Percentiles rank a stretch among this genome's conserved stretches.
Evolutionary conservation across 139 green algal species (phyloP).

Genomic region (Marvania coccoides): DNA sequence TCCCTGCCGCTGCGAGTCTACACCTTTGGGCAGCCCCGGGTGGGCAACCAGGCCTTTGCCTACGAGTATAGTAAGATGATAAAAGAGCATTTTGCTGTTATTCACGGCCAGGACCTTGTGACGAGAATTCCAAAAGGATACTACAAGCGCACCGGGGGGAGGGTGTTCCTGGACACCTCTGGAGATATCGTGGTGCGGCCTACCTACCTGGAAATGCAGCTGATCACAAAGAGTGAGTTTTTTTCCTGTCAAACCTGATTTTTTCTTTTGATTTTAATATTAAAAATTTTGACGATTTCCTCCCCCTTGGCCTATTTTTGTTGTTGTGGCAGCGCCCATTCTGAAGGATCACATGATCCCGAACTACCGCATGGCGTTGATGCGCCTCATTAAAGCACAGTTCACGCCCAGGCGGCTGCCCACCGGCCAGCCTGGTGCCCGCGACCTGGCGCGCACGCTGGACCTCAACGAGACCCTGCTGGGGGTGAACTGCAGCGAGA

Average conservation of each 20-base stretch:
- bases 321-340: neutral
- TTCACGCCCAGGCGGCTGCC: neutral
- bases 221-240: too few relatives aligned
- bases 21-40: constrained; percentile 46
- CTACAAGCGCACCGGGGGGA: constrained; percentile 47
- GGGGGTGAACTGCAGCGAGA: neutral
- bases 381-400: neutral
- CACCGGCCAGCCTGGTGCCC: neutral
- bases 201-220: constrained; percentile 30
- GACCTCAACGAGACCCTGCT: neutral
- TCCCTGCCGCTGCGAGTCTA: constrained; percentile 4
- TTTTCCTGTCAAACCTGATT: too few relatives aligned
- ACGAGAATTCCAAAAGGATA: constrained; percentile 6
- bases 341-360: neutral
- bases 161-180: constrained; percentile 33
- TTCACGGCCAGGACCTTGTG: constrained; percentile 26
- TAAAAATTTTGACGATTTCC: neutral
- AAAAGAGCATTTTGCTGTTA: constrained; percentile 44
- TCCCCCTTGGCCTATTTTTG: neutral
- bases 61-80: constrained; percentile 27
- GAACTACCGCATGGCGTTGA: neutral
- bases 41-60: constrained; percentile 53
- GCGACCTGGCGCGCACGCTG: neutral
- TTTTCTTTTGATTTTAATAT: too few relatives aligned
- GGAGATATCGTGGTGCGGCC: constrained; percentile 40